Evolutionary conservation across 2,329 filamentous ascomycete genomes (phyloP), one percentile per base, ranked within the genome.

Genomic region (Pyricularia pennisetigena): DNA sequence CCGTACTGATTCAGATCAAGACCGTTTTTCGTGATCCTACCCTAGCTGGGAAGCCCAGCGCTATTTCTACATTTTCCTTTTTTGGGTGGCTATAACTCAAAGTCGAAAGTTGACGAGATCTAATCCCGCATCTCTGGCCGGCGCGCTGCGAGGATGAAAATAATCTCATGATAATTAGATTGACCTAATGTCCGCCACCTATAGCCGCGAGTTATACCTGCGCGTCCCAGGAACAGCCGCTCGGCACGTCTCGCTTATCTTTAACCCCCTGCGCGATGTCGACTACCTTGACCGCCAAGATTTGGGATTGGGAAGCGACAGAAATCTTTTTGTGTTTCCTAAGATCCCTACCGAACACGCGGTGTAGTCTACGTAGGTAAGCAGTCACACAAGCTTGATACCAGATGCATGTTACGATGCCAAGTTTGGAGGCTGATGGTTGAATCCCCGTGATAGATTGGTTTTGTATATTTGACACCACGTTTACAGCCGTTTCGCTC

Each of bases 361-460:
- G 41, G n/a, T 54, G 16, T 54, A 54, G n/a, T 54, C 41, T 54
- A 54, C 7, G 20, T 54, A 54, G 20, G 41, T 54, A 54, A 54
- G 41, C 20, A 54, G 7, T 54, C 41, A n/a, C 41, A 54, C 8
- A 54, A 54, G 41, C 41, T n/a, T 20, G 20, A 54, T 54, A 54
- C 41, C 41, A 20, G 41, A 54, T n/a, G 41, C 41, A 6, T 54
- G 41, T 16, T 5, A 54, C 20, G 57, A 61, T 61, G 57, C 57
- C 57, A 61, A 61, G 57, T 61, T 61, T 61, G 57, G 57, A 61
- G 57, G 57, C 57, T 61, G 57, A 61, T 61, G 57, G 41, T 28
- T 16, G 9, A 61, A 4, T 12, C 23, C 23, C 57, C 57, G 57
- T 28, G 57, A 28, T 61, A 61, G 57, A 28, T 23, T 61, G 24